Conservation (phyloP, 2,329 filamentous ascomycete species). For the Emergomyces orientalis region DNA sequence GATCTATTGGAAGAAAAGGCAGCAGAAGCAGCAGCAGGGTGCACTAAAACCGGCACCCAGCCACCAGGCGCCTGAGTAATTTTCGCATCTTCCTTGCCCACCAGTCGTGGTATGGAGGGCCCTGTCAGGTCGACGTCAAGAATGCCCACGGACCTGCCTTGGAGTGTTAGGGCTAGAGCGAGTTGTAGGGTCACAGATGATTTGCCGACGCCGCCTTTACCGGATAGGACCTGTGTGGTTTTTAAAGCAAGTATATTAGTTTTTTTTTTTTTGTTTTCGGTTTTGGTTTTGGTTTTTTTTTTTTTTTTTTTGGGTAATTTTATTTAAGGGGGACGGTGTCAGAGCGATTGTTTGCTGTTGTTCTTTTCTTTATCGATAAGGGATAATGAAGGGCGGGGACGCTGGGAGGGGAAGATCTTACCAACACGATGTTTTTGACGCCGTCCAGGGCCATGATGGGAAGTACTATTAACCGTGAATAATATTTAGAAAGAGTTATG, state of each 20-base stretch:
- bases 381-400: conserved; percentile 15
- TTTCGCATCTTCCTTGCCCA: conserved; percentile 79
- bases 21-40: conserved; percentile 29
- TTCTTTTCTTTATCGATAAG: conserved; percentile 33
- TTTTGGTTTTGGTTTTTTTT: too few species aligned
- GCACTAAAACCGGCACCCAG: conserved; percentile 83
- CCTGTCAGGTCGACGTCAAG: conserved; percentile 95
- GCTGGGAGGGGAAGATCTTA: conserved; percentile 17
- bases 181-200: conserved; percentile 96
- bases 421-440: conserved; percentile 37
- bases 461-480: neutral
- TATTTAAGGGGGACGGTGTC: neutral
- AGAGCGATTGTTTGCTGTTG: neutral
- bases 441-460: conserved; percentile 33
- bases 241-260: neutral
- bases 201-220: conserved; percentile 96
- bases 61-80: conserved; percentile 85
- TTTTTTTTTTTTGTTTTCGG: too few species aligned
- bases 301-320: too few species aligned
- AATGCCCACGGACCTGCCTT: conserved; percentile 83
- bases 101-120: conserved; percentile 89
- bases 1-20: neutral
- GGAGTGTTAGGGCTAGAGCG: conserved; percentile 74
- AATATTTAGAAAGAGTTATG: neutral
- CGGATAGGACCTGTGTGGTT: conserved; percentile 61